phyloP scores from a whole-genome alignment of 2,329 filamentous ascomycete species.

The Ramularia endophylla region DNA sequence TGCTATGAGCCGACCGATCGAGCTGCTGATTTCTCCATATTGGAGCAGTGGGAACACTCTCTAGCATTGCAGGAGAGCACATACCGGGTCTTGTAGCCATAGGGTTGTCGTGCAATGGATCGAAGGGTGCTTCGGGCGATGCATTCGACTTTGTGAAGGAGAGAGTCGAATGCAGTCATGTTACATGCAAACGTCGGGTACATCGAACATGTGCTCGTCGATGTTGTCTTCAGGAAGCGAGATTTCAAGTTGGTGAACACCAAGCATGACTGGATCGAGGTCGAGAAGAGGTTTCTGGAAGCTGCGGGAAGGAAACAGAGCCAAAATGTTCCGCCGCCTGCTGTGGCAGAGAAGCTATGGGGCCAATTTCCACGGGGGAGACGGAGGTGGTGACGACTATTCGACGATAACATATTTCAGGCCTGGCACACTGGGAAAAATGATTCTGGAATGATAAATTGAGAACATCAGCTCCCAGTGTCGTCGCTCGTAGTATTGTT shows the following conservation, averaged over 20 bases:
- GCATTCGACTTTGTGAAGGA: slow-evolving; percentile 6
- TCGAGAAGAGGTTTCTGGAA: slow-evolving; percentile 11
- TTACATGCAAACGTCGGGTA: slow-evolving; percentile 51
- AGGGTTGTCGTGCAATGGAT: no score
- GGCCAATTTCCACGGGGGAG: slow-evolving; percentile 8
- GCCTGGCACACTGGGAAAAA: no score
- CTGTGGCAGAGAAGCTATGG: slow-evolving; percentile 11
- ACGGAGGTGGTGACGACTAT: slow-evolving; percentile 24
- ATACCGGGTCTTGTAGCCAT: no score
- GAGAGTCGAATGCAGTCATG: slow-evolving; percentile 39
- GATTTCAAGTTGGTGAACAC: slow-evolving; percentile 28
- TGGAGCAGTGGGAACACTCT: no score
- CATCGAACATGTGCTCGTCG: slow-evolving; percentile 46
- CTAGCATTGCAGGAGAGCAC: no score
- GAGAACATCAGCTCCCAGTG: no score
- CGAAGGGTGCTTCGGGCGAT: slow-evolving; percentile 4
- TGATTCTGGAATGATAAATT: no score
- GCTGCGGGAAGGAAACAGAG: slow-evolving; percentile 7
- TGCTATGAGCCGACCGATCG: no score
- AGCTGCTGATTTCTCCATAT: no score
- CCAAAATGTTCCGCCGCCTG: slow-evolving; percentile 2
- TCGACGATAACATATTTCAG: slow-evolving; percentile 20
- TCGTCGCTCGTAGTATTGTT: no score
- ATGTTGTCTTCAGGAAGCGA: slow-evolving; percentile 45
- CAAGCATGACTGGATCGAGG: slow-evolving; percentile 6